phyloP scores from a whole-genome alignment of 306 rosid genomes.

The Gastrolobium villosum region DNA sequence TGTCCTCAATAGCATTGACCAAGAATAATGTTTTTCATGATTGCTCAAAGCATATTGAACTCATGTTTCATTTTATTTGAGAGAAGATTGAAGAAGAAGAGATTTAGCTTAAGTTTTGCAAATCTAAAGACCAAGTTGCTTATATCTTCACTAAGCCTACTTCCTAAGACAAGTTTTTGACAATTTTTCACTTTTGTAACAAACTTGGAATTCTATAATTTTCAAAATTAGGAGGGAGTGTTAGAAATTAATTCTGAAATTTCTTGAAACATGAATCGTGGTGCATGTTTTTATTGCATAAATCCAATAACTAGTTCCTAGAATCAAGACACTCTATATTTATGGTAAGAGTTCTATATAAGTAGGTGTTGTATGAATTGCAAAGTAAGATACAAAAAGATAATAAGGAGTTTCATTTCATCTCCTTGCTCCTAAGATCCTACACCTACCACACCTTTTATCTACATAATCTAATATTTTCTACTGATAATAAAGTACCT shows the following conservation, averaged over 20 bases:
- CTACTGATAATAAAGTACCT: slow-evolving; percentile 33
- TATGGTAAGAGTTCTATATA: not conserved
- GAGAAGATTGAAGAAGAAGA: not conserved
- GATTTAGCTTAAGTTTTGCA: not conserved
- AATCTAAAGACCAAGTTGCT: not conserved
- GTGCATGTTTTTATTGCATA: not conserved
- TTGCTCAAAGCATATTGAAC: not conserved
- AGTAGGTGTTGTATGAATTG: not conserved
- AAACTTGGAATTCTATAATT: not conserved
- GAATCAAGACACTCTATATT: not conserved
- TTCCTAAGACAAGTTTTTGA: not conserved
- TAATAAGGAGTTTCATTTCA: not conserved
- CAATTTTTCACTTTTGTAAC: not conserved
- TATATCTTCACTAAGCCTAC: not conserved
- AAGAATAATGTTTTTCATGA: not conserved
- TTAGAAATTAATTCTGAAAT: not conserved
- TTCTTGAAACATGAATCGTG: no score
- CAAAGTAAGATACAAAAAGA: not conserved
- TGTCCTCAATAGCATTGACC: not conserved
- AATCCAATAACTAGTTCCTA: not conserved
- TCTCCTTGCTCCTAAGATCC: not conserved
- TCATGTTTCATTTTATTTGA: not conserved
- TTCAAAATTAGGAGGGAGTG: not conserved
- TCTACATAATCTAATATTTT: not conserved
- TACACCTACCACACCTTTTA: not conserved